Evolutionary conservation across 2,329 filamentous ascomycete genomes (phyloP).

Genomic region (Fusarium sp.): DNA sequence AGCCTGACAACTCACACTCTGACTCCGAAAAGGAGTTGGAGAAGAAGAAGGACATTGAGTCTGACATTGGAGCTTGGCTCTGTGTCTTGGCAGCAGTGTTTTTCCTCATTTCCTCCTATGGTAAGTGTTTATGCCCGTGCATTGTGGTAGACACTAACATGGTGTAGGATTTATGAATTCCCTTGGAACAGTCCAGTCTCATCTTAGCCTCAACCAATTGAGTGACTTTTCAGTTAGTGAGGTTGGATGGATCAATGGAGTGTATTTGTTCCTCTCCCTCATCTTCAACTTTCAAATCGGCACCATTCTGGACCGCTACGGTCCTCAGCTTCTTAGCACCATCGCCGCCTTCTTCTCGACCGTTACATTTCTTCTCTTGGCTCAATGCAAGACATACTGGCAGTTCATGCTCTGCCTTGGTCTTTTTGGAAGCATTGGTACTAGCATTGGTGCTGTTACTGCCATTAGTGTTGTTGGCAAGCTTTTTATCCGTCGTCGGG

Average conservation of each 20-base stretch:
- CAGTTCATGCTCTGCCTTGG: constrained; percentile 57
- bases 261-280: constrained; percentile 55
- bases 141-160: not conserved
- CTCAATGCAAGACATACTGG: constrained; percentile 57
- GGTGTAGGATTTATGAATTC: constrained; percentile 54
- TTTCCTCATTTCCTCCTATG: constrained; percentile 34
- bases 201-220: constrained; percentile 54
- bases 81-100: constrained; percentile 31
- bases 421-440: constrained; percentile 53
- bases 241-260: constrained; percentile 57
- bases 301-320: constrained; percentile 56
- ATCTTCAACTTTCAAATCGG: constrained; percentile 57
- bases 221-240: constrained; percentile 50
- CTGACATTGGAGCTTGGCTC: constrained; percentile 23
- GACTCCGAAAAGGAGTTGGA: constrained; percentile 9
- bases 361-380: constrained; percentile 53
- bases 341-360: constrained; percentile 49
- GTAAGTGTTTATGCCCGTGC: not conserved
- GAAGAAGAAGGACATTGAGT: constrained; percentile 11
- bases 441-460: constrained; percentile 47
- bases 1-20: not conserved
- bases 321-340: constrained; percentile 51
- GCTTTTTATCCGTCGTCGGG: constrained; percentile 29
- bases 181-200: constrained; percentile 56
- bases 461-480: constrained; percentile 47